Evolutionary conservation across 352 stramenopile genomes (phyloP), one percentile per base, ranked within the genome.

Genomic region (Phytopythium montanum): DNA sequence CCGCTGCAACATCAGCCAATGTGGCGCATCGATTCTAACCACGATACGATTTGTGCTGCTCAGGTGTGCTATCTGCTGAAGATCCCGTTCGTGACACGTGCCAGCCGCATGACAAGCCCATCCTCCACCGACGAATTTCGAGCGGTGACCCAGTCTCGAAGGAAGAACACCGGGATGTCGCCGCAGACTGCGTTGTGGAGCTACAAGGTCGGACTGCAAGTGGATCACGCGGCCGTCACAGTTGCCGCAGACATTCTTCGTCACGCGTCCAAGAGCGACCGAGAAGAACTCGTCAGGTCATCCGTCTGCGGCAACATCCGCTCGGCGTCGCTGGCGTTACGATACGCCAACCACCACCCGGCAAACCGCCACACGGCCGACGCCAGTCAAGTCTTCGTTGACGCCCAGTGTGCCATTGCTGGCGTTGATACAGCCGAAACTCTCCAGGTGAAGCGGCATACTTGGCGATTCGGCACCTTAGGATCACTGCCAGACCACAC

Each of bases 41-140:
- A 53, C 13, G 59, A 25, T 55, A 58, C 13, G 19, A 46, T 38
- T 42, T 34, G 4, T 46, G 16, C 14, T 28, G 23, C 33, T 21
- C 51, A 86, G 76, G 50, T 81, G 44, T 54, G 68, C 23, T 85
- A 83, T 63, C 48, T 87, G 16, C 52, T 69, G 36, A 77, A 77
- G 56, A 51, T 72, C 21, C 74, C 76, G 23, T 66, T 62, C 36
- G 21, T 52, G 19, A 21, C 56, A 12, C 26, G 38, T 54, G 19
- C 62, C 54, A 39, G 13, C 10, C 38, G 21, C 8, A 26, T 23
- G n/a, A 0, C 48, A 16, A 54, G 9, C 0, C 28, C 28, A 5
- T 5, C 28, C 29, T 7, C 6, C 18, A n/a, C 18, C 8, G 18
- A 19, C 16, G 14, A 29, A 29, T 14, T 18, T 12, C 29, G 28